Percentiles rank a stretch among this genome's conserved stretches.
These are phyloP conservation scores for Aquilaria sinensis DNA, from an alignment of 345 rosid species.

Conservation along the genomic window DNA sequence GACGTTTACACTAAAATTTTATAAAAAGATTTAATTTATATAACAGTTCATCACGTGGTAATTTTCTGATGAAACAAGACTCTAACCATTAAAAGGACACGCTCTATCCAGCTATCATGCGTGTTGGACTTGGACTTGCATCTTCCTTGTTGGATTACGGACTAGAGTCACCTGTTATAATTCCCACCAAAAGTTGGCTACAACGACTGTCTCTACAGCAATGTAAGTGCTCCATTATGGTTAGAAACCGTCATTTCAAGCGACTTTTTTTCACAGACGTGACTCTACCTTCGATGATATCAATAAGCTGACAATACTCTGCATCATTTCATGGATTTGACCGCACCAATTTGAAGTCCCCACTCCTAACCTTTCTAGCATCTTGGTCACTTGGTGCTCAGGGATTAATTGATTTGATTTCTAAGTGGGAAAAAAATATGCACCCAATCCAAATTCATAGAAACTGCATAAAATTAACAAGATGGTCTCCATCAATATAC, in stretches of 20 bases:
- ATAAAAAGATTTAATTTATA: no score
- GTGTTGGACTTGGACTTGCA: no score
- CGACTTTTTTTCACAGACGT: not conserved
- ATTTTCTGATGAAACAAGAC: no score
- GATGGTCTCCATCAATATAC: not conserved
- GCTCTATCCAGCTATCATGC: no score
- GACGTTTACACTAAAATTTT: no score
- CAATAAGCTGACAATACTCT: slow-evolving; percentile 16
- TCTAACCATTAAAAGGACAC: no score
- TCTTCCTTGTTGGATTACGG: no score
- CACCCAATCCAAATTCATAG: not conserved
- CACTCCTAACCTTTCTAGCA: slow-evolving; percentile 1
- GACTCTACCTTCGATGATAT: slow-evolving; percentile 23
- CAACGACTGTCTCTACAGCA: no score
- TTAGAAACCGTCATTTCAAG: no score
- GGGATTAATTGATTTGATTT: slow-evolving; percentile 16
- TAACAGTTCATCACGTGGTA: no score
- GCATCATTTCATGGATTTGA: slow-evolving; percentile 18
- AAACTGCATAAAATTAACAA: not conserved
- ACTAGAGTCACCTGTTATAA: not conserved
- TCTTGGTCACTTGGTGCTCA: not conserved
- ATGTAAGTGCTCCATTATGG: no score
- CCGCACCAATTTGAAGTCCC: slow-evolving; percentile 10
- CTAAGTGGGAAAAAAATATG: not conserved
- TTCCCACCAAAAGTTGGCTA: not conserved